Base-by-base conservation (phyloP, 495 filamentous ascomycete genomes). In the Pseudevernia furfuracea region DNA sequence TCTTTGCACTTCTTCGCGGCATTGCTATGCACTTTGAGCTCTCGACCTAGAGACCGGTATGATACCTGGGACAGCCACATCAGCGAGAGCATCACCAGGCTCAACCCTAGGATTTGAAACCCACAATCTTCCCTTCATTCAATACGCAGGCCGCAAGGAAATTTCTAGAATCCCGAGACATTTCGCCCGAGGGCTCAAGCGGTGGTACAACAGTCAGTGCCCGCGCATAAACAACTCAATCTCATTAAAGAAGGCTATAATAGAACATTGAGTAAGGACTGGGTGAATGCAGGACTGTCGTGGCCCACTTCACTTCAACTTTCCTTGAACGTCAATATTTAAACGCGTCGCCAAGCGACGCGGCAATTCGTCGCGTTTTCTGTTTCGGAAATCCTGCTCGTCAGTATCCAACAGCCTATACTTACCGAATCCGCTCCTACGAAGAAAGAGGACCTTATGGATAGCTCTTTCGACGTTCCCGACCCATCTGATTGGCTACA, bases 401-500 rank as follows among this genome's bases (percentile, higher is more conserved):
- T n/a, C n/a, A n/a, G n/a, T n/a, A n/a, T n/a, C n/a, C n/a, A n/a
- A n/a, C n/a, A n/a, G n/a, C n/a, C 49, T 53, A 12, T 6, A 28
- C 8, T 3, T 17, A 6, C 15, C 14, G 28, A 17, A 3, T 32
- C 12, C 17, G 30, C 17, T 17, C 36, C 23, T 57, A 44, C 23
- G 9, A 2, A n/a, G 21, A 44, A 37, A 30, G 58, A 39, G 36
- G 36, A 0, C 56, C 61, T 30, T 15, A 82, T 82, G 80, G 76
- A 81, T 66, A 66, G 67, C 60, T 73, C 84, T 10, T 77, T 80
- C 69, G 85, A 91, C 62, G 77, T 97, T 55, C 77, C 90, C 43
- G 92, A 98, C 76, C 87, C 93, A 9, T 93, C 93, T 56, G 95
- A 98, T 80, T 98, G 94, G 95, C 78, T 91, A 21, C 69, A 78